Conservation (phyloP, 129 eudicot genomes). For the Erigeron canadensis region DNA sequence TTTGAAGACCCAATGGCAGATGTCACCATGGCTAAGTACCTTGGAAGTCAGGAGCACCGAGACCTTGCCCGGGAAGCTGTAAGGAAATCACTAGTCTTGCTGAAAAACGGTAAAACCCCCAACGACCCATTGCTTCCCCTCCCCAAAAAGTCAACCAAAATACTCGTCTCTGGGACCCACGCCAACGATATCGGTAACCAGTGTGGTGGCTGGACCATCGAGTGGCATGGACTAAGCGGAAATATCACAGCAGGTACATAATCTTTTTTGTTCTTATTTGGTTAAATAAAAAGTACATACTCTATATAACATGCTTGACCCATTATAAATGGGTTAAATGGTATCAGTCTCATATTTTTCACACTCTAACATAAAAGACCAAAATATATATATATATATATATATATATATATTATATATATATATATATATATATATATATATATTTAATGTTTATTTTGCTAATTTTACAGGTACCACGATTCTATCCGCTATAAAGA, state of each 20-base stretch:
- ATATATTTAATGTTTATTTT: no score
- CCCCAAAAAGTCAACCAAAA: constrained; percentile 55
- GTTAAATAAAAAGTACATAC: no score
- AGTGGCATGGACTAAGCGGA: constrained; percentile 78
- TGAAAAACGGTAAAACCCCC: constrained; percentile 60
- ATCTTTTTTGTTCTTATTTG: neutral
- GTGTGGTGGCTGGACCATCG: constrained; percentile 89
- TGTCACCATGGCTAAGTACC: constrained; percentile 57
- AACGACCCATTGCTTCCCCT: constrained; percentile 59
- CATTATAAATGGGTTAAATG: no score
- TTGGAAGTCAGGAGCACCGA: constrained; percentile 58
- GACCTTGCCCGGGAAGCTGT: constrained; percentile 22
- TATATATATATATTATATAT: no score
- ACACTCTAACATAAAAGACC: no score
- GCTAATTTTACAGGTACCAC: neutral
- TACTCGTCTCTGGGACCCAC: constrained; percentile 72
- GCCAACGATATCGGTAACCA: constrained; percentile 73
- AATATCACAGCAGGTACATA: constrained; percentile 55
- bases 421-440: no score
- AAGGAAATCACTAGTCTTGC: constrained; percentile 72
- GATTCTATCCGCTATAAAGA: neutral
- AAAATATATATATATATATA: no score
- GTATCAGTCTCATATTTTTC: no score
- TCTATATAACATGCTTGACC: no score
- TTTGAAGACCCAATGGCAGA: constrained; percentile 81